Conservation (phyloP, 2,329 filamentous ascomycete genomes). For the Sporothrix humicola region DNA sequence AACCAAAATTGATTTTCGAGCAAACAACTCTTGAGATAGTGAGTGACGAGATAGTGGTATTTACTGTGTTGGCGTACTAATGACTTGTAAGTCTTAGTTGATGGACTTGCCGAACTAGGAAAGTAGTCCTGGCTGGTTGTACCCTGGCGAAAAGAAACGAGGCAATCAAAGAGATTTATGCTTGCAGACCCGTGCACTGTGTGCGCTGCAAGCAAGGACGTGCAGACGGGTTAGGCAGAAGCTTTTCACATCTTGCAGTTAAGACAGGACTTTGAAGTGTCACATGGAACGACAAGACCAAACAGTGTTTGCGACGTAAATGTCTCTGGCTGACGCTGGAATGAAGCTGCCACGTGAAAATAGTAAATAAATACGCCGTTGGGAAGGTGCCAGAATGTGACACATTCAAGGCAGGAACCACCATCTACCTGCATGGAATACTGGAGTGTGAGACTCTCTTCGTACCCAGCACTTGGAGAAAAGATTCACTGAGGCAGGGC, state of each 20-base stretch:
- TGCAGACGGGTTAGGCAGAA: slow-evolving; percentile 3
- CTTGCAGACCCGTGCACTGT: slow-evolving; percentile 3
- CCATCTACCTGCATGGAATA: not conserved
- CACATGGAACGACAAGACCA: not conserved
- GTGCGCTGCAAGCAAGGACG: not conserved
- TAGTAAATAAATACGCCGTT: not conserved
- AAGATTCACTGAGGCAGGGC: not conserved
- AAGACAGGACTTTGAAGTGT: not conserved
- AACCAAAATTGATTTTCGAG: not conserved
- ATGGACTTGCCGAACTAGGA: slow-evolving; percentile 16
- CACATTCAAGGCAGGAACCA: not conserved
- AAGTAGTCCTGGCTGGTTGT: not conserved
- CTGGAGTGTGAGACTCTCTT: not conserved
- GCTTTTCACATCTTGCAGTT: too few relatives aligned
- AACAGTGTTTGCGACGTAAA: not conserved
- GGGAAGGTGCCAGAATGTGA: not conserved
- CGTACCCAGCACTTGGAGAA: not conserved
- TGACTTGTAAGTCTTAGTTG: slow-evolving; percentile 4
- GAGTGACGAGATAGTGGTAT: not conserved
- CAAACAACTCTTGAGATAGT: not conserved
- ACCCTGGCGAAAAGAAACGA: slow-evolving; percentile 31
- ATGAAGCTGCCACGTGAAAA: slow-evolving; percentile 16
- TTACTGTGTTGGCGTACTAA: not conserved
- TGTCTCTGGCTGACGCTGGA: not conserved
- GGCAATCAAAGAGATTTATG: slow-evolving; percentile 31